Percentiles rank a stretch among this genome's conserved stretches.
Conservation (phyloP, 768 basidiomycete species). For the Cyathus striatus region DNA sequence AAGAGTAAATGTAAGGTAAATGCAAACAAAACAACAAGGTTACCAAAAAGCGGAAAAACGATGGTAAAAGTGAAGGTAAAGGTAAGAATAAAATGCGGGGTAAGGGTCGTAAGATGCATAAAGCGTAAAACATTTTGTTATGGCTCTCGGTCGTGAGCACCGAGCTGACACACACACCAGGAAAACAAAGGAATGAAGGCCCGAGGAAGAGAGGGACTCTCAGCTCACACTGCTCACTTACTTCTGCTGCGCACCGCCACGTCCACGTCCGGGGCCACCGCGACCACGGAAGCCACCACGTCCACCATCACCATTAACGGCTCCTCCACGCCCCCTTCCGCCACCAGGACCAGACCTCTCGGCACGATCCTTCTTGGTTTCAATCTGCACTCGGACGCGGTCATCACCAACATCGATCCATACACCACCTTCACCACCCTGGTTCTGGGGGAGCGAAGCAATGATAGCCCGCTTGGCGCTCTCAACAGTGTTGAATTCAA, state of each 20-base stretch:
- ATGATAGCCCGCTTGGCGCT: slow-evolving; percentile 83
- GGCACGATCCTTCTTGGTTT: slow-evolving; percentile 87
- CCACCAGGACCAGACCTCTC: slow-evolving; percentile 80
- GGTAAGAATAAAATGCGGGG: too few species aligned
- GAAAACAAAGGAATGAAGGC: not conserved
- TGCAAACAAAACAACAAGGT: too few species aligned
- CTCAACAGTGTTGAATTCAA: slow-evolving; percentile 79
- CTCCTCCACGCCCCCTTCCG: slow-evolving; percentile 56
- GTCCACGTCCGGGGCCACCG: slow-evolving; percentile 11
- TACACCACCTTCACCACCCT: slow-evolving; percentile 90
- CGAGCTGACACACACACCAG: too few species aligned
- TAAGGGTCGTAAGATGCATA: too few species aligned
- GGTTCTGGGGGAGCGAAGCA: slow-evolving; percentile 53
- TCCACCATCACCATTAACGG: slow-evolving; percentile 46
- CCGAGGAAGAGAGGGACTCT: too few species aligned
- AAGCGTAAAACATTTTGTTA: too few species aligned
- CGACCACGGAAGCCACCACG: slow-evolving; percentile 34
- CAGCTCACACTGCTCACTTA: not conserved
- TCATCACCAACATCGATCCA: slow-evolving; percentile 63
- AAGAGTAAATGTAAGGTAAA: too few species aligned
- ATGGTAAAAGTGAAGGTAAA: too few species aligned
- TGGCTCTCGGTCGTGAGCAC: too few species aligned
- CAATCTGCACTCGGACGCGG: slow-evolving; percentile 62
- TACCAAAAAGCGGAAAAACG: too few species aligned
- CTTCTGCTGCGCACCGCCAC: not conserved